A percentile compares a stretch with the other conserved stretches of the same genome.
These are phyloP conservation scores for Nannochloropsis gaditana DNA, from an alignment of 108 stramenopile species.

Conservation along the genomic window DNA sequence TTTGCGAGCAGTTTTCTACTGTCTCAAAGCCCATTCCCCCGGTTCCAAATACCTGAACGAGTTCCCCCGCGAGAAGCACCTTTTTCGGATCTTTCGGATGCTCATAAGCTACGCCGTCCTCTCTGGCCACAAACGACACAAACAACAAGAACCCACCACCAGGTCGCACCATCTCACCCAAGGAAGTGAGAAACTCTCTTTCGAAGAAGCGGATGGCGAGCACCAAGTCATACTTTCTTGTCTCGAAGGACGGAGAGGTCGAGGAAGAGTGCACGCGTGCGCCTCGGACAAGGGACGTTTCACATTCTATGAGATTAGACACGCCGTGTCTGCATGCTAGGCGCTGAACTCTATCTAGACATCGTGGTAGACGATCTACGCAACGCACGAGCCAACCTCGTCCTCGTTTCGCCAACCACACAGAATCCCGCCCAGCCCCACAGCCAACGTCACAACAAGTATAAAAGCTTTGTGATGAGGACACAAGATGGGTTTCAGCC, in stretches of 20 bases:
- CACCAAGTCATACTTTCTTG: not conserved
- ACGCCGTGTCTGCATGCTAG: not conserved
- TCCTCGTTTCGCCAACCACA: not conserved
- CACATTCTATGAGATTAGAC: not conserved
- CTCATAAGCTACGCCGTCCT: not conserved
- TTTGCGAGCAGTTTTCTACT: not conserved
- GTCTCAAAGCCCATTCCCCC: slow-evolving; percentile 2
- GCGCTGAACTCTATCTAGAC: not conserved
- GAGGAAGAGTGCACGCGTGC: not conserved
- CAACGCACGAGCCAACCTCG: not conserved
- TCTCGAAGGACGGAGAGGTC: not conserved
- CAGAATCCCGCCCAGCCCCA: not conserved
- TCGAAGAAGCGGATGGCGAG: slow-evolving; percentile 5
- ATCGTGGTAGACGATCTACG: slow-evolving; percentile 19
- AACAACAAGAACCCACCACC: slow-evolving; percentile 10
- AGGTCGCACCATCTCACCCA: not conserved
- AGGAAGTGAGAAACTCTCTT: not conserved
- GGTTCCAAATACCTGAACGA: not conserved
- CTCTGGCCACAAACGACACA: slow-evolving; percentile 14
- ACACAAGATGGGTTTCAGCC: not conserved
- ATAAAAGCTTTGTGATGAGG: not conserved
- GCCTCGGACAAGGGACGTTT: not conserved
- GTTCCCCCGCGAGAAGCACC: not conserved
- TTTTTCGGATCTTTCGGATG: not conserved
- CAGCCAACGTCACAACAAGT: slow-evolving; percentile 11